Base-by-base conservation (phyloP, 164 flowering plant species). In the Annona squamosa region DNA sequence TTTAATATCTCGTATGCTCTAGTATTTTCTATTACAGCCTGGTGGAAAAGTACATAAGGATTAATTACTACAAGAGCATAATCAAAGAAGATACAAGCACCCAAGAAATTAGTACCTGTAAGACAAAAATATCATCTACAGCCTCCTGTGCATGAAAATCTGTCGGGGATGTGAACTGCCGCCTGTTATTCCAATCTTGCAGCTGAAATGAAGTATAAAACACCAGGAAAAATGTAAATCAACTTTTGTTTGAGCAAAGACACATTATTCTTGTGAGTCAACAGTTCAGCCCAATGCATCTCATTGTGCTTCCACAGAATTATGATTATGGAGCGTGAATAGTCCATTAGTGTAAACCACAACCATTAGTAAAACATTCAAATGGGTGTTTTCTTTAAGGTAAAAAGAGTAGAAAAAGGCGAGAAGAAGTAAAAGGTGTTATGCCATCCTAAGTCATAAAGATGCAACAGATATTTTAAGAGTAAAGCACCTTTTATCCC, bases 151-250 rank as follows among this genome's bases (percentile, higher is more conserved):
- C 98, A 85, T 96, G 96, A 78, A 96, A 96, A 79, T 93, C 89
- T 77, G 86, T 86, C 3, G 93, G 86, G n/a, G 89, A 68, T 69
- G 92, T 81, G 74, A 95, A 95, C 73, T 93, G 82, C 19, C 89
- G 80, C 80, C 99, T 86, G 64, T 86, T 95, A 78, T 95, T 93
- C 98, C 97, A 93, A 82, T 91, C 99, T 89, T 93, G 97, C 85
- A 95, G 81, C 99, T 95, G 81, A 63, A 85, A 71, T 37, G 67
- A 43, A 6, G 26, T 37, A 43, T 3, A 65, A 3, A 44, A 2
- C 56, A 73, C 41, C 9, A n/a, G 13, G 44, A 57, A 67, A 9
- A 5, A 72, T 63, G 26, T 3, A 18, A 63, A 59, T 52, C 9
- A 52, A 52, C 57, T 52, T 52, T 52, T 52, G 57, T 52, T 52